Evolutionary conservation across 495 filamentous ascomycete genomes (phyloP).

Genomic region (Tuber indicum): DNA sequence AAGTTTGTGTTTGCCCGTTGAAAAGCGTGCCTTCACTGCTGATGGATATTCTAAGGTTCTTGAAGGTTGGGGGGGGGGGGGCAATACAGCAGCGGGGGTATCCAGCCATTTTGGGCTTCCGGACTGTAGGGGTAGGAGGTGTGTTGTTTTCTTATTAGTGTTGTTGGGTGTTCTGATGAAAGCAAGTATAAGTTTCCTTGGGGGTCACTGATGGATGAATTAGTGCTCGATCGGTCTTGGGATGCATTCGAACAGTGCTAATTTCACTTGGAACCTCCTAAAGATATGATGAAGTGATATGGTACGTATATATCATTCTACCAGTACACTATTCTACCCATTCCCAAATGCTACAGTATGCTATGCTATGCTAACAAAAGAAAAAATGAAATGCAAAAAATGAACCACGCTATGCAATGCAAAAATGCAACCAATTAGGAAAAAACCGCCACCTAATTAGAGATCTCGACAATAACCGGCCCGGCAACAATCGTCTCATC

Average conservation of each 20-base stretch:
- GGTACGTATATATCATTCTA: neutral
- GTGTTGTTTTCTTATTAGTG: neutral
- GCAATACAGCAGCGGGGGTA: no score
- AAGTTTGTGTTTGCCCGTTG: no score
- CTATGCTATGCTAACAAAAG: neutral
- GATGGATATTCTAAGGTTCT: no score
- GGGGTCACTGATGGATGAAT: no score
- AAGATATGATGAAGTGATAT: neutral
- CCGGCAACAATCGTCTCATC: slow-evolving; percentile 49
- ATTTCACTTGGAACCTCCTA: neutral
- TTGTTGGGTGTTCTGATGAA: no score
- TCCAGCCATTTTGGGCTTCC: no score
- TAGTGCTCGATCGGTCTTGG: no score
- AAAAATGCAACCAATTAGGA: neutral
- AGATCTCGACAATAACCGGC: slow-evolving; percentile 47
- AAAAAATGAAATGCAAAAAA: neutral
- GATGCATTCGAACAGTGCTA: neutral
- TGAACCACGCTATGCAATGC: neutral
- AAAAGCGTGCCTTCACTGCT: no score
- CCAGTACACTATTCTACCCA: neutral
- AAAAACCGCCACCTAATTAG: slow-evolving; percentile 12
- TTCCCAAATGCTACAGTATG: neutral
- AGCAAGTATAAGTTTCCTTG: no score
- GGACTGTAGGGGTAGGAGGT: no score
- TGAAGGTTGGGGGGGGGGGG: no score